Evolutionary conservation across 2,329 filamentous ascomycete species (phyloP).

Genomic region (Thielaviopsis musarum): DNA sequence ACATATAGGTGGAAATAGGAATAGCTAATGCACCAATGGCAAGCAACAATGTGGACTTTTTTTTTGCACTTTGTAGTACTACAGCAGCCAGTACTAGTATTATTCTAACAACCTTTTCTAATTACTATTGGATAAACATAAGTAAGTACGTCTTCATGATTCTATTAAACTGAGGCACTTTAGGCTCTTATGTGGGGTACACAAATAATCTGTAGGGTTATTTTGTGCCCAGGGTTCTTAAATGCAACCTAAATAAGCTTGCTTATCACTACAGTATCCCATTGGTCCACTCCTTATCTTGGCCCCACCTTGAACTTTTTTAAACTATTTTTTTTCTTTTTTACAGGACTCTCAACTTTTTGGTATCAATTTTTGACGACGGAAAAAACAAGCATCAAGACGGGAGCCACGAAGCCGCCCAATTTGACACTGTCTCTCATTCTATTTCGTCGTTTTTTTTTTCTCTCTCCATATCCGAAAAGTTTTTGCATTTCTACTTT

Average conservation of each 20-base stretch:
- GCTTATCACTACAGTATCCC: constrained; percentile 5
- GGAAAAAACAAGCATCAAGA: neutral
- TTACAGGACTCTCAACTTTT: neutral
- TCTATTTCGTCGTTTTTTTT: neutral
- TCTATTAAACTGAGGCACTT: no score
- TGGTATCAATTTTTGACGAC: no score
- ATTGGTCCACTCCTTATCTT: constrained; percentile 10
- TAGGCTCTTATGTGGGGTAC: no score
- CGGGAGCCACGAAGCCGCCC: neutral
- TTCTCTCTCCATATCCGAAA: neutral
- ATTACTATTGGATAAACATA: no score
- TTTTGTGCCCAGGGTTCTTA: neutral
- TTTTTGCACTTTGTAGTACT: no score
- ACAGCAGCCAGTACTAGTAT: no score
- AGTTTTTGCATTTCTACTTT: constrained; percentile 3
- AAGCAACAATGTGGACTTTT: no score
- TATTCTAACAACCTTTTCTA: no score
- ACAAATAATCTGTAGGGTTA: neutral
- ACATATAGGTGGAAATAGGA: no score
- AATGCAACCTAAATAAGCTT: neutral
- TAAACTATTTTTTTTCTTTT: constrained; percentile 9
- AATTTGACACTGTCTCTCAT: neutral
- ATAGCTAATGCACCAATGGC: no score
- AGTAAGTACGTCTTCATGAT: no score
- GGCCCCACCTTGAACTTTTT: constrained; percentile 6